These are phyloP conservation scores for Phoma herbarum DNA, from an alignment of 2,329 filamentous ascomycete genomes.

Conservation along the genomic window DNA sequence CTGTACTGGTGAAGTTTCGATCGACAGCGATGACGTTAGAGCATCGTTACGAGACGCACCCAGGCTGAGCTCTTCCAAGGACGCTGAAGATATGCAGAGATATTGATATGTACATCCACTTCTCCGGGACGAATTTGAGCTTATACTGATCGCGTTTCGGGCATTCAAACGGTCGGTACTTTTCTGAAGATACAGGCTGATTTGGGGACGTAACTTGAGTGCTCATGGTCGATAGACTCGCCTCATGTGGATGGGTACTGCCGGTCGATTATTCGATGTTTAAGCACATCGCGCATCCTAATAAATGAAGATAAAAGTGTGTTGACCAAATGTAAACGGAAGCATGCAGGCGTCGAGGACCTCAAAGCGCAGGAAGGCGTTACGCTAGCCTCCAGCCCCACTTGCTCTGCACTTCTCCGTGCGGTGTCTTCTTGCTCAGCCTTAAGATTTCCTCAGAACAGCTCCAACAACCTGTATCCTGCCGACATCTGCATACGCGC, in stretches of 20 bases:
- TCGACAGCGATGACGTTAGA: background rate
- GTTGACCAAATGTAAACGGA: background rate
- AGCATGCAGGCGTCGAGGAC: background rate
- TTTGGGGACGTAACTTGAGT: background rate
- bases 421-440: background rate
- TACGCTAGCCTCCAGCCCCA: background rate
- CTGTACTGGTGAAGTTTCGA: background rate
- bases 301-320: background rate
- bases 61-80: background rate
- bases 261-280: background rate
- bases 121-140: background rate
- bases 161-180: background rate
- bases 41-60: background rate
- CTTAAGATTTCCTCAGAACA: conserved; percentile 23
- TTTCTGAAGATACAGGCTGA: background rate
- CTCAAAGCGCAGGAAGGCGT: background rate
- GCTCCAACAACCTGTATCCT: conserved; percentile 38
- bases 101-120: background rate
- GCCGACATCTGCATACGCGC: conserved; percentile 35
- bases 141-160: background rate
- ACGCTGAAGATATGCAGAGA: background rate
- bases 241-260: too few relatives aligned
- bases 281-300: background rate
- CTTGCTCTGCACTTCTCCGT: background rate
- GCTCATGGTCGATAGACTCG: background rate